phyloP scores from a whole-genome alignment of 176 grass and related monocot species.

The Miscanthus lutarioriparius region DNA sequence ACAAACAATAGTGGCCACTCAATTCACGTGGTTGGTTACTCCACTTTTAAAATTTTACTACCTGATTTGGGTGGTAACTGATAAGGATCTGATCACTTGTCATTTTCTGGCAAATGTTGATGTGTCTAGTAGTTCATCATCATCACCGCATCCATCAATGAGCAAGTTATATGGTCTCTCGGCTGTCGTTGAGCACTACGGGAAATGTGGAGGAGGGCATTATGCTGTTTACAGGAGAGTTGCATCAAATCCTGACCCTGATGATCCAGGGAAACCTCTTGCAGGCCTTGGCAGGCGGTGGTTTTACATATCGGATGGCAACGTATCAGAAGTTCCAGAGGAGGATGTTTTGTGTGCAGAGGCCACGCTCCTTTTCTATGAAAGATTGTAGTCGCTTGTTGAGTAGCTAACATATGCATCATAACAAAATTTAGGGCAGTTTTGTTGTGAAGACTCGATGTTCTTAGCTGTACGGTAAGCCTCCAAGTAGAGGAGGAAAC shows the following conservation, averaged over 20 bases:
- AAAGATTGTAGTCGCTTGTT: slow-evolving; percentile 48
- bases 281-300: slow-evolving; percentile 37
- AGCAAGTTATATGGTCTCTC: slow-evolving; percentile 58
- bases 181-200: slow-evolving; percentile 86
- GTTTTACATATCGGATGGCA: slow-evolving; percentile 81
- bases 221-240: slow-evolving; percentile 80
- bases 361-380: slow-evolving; percentile 87
- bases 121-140: background rate
- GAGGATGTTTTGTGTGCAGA: slow-evolving; percentile 67
- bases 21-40: slow-evolving; percentile 23
- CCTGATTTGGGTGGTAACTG: background rate
- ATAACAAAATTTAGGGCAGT: background rate
- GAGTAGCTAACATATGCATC: slow-evolving; percentile 9
- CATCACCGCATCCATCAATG: background rate
- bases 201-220: slow-evolving; percentile 74
- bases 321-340: slow-evolving; percentile 64
- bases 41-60: background rate
- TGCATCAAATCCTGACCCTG: slow-evolving; percentile 19
- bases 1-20: background rate
- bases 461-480: background rate
- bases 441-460: background rate
- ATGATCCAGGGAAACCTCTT: slow-evolving; percentile 31
- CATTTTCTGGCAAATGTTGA: slow-evolving; percentile 29
- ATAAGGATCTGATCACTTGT: background rate
- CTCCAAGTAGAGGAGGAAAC: background rate